Percentiles rank a stretch among this genome's conserved stretches.
Conservation (phyloP, 2,329 filamentous ascomycete species). For the Hirsutella minnesotensis region DNA sequence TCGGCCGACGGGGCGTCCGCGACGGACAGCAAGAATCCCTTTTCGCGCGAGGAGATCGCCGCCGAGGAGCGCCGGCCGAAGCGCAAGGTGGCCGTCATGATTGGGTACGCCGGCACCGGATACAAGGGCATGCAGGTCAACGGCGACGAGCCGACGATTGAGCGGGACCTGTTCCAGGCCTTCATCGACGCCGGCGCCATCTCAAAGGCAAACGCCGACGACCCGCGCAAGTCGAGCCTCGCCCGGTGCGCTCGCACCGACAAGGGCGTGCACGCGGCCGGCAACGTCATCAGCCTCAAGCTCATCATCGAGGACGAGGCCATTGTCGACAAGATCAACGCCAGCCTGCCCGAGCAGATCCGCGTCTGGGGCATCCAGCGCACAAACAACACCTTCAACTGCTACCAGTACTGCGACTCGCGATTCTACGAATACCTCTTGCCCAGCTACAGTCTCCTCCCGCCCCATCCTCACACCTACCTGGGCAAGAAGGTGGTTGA, state of each 20-base stretch:
- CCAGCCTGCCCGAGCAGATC: conserved; percentile 74
- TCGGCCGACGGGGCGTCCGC: conserved; percentile 12
- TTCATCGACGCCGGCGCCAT: conserved; percentile 88
- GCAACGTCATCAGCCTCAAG: conserved; percentile 90
- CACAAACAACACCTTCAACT: conserved; percentile 84
- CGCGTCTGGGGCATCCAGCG: conserved; percentile 88
- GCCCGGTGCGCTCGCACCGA: conserved; percentile 92
- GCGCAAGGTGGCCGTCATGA: conserved; percentile 88
- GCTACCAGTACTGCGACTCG: conserved; percentile 89
- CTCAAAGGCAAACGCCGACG: conserved; percentile 90
- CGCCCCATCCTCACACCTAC: conserved; percentile 80
- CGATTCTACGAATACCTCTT: conserved; percentile 96
- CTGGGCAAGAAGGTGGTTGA: conserved; percentile 76
- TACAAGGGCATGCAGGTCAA: conserved; percentile 97
- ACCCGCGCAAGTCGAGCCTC: conserved; percentile 91
- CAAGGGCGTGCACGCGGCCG: conserved; percentile 93
- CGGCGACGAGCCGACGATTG: conserved; percentile 76
- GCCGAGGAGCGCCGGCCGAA: conserved; percentile 81
- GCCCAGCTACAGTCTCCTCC: conserved; percentile 83
- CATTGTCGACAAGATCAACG: conserved; percentile 85
- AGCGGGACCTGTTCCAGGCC: conserved; percentile 86
- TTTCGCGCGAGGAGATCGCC: conserved; percentile 70
- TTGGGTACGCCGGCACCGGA: conserved; percentile 91
- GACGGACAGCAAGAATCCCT: conserved; percentile 29
- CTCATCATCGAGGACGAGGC: conserved; percentile 87